Evolutionary conservation across 2,329 filamentous ascomycete genomes (phyloP), one percentile per base, ranked within the genome.

Genomic region (Diplodia scrobiculata): DNA sequence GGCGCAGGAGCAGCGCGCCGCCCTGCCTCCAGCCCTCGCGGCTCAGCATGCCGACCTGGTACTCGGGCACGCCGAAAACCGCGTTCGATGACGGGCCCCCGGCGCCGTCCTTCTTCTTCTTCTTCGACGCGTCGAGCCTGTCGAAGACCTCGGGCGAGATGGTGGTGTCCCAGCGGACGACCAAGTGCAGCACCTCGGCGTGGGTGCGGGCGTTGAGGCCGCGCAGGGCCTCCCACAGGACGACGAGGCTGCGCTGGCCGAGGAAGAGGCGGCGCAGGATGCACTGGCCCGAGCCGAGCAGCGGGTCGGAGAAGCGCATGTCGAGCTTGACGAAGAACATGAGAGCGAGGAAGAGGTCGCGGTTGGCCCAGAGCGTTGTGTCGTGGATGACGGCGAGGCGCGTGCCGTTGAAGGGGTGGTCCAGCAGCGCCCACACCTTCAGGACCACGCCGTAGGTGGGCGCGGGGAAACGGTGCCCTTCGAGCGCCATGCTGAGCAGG

Each of bases 341-440:
- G 52, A 87, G 84, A 2, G 85, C 81, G 60, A 85, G 81, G 72
- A 86, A 84, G 10, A 95, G 75, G 72, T 91, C 86, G 3, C 74
- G 67, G 66, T 89, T 79, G 10, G 82, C 79, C 82, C 89, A 89
- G 55, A 88, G 79, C 0, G 72, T 69, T 10, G 64, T 63, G 73
- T 86, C 86, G 34, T 79, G 79, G 5, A 91, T 74, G 5, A 89
- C 78, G 1, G 79, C 79, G 5, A 82, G 76, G 0, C 91, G 86
- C 14, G 83, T 79, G 0, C 69, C 71, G 59, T 82, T 88, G 14
- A 85, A 86, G 0, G 84, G 79, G 3, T 88, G 78, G 71, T 92
- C 90, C 80, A 92, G 86, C 38, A 91, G 72, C 62, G 90, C 82
- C 91, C 91, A 95, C 19, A 91, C 79, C 72, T 90, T 90, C 71